These are phyloP conservation scores for Syzygium grande DNA, from an alignment of 345 rosid genomes.

Conservation along the genomic window DNA sequence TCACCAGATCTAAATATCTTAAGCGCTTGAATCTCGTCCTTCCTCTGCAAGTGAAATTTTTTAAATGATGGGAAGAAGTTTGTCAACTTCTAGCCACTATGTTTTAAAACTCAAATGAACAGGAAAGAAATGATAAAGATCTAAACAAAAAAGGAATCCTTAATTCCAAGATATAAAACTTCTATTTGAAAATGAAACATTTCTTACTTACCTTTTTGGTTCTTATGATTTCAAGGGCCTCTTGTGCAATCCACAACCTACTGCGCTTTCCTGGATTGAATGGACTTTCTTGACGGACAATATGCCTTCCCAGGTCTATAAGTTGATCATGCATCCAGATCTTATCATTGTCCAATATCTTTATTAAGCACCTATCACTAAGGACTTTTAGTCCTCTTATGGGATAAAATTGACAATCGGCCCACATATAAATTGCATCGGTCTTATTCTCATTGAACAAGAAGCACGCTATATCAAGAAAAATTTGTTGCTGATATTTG, in stretches of 20 bases:
- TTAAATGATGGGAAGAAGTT: too few relatives aligned
- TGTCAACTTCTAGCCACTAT: too few relatives aligned
- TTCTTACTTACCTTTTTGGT: not conserved
- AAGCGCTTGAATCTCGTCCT: not conserved
- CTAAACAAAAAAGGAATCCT: not conserved
- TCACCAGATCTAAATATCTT: not conserved
- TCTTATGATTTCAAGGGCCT: not conserved
- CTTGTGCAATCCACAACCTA: not conserved
- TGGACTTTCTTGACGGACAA: not conserved
- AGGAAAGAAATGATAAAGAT: not conserved
- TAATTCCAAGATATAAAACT: not conserved
- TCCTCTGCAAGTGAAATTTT: not conserved
- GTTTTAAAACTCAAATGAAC: not conserved
- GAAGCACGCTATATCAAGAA: constrained; percentile 1
- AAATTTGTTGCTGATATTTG: not conserved
- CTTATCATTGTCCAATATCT: not conserved
- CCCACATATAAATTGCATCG: not conserved
- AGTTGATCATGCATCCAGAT: constrained; percentile 2
- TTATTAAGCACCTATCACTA: not conserved
- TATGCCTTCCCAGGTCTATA: not conserved
- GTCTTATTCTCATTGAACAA: not conserved
- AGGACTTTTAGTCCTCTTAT: not conserved
- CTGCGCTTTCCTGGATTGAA: not conserved
- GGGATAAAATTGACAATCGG: not conserved
- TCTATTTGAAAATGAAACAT: not conserved